Base-by-base conservation (phyloP, 2,329 filamentous ascomycete species). In the Trichoderma lentiforme region DNA sequence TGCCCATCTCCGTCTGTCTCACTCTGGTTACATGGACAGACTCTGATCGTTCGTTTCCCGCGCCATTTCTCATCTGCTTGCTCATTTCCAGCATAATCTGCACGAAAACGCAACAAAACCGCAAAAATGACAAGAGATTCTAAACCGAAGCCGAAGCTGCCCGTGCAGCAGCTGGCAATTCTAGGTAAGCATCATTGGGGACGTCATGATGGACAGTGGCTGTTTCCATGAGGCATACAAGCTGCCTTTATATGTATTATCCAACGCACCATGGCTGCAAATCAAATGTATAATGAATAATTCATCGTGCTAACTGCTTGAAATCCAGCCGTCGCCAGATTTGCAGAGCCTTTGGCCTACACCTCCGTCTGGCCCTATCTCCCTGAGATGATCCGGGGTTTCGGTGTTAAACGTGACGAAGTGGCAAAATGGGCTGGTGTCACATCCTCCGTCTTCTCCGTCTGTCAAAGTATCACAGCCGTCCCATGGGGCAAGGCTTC, bases 381-480 rank as follows among this genome's bases (percentile, higher is more conserved):
- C 74, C 92, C 92, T 12, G 92, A 95, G 81, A 96, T 97, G 92
- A 92, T 97, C 71, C 87, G 91, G 76, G 91, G 90, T 79, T 94
- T 97, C 74, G 90, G 92, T 11, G 85, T 97, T 18, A 85, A 88
- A 8, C 87, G 90, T 75, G 88, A 92, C 75, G 86, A 93, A 58
- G 88, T 97, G 28, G 92, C 93, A 56, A 92, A 90, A 83, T 95
- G 92, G 91, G 92, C 91, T n/a, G 92, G 92, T 66, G 83, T 93
- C 71, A 92, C 90, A 6, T 91, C 91, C 1, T 90, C 91, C 57
- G 86, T 90, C 74, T 94, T 94, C 80, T 93, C 92, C 3, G 80
- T 94, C 12, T 86, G 88, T 34, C 93, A 95, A 81, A 92, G 90
- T 75, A 64, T 88, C 21, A 93, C 92, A 6, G 92, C 91, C 21